Evolutionary conservation across 768 basidiomycete genomes (phyloP).

Genomic region (Trametes villosa): DNA sequence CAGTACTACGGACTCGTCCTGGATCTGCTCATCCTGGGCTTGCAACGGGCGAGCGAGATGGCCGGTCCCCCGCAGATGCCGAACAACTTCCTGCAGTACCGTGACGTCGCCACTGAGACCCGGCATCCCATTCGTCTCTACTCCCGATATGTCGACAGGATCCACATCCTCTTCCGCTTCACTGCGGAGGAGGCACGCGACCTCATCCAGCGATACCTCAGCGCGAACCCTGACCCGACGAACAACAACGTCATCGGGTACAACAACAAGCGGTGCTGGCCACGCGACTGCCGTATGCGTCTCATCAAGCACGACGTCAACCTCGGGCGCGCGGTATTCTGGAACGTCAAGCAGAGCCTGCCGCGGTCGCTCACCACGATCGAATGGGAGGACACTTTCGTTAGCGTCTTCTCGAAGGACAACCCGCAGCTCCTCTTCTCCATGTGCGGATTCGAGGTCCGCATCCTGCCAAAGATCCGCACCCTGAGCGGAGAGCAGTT

Average conservation of each 20-base stretch:
- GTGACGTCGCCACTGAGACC: slow-evolving; percentile 93
- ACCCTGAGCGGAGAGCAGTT: slow-evolving; percentile 97
- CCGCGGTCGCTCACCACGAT: slow-evolving; percentile 97
- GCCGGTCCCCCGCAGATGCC: slow-evolving; percentile 97
- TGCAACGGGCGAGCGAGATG: slow-evolving; percentile 99
- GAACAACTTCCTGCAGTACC: slow-evolving; percentile 97
- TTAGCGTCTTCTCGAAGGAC: slow-evolving; percentile 95
- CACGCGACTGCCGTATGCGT: slow-evolving; percentile 97
- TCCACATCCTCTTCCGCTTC: slow-evolving; percentile 98
- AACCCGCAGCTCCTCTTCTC: slow-evolving; percentile 98
- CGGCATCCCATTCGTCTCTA: slow-evolving; percentile 98
- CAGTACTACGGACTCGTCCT: slow-evolving; percentile 97
- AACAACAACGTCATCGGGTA: slow-evolving; percentile 99
- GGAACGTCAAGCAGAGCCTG: slow-evolving; percentile 98
- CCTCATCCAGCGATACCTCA: slow-evolving; percentile 96
- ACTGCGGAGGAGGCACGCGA: slow-evolving; percentile 96
- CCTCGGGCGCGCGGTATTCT: slow-evolving; percentile 96
- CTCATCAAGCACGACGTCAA: slow-evolving; percentile 99
- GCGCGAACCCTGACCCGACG: slow-evolving; percentile 96
- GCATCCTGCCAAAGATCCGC: slow-evolving; percentile 94
- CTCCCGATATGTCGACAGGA: slow-evolving; percentile 92
- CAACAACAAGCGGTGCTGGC: slow-evolving; percentile 99
- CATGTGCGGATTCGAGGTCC: slow-evolving; percentile 99
- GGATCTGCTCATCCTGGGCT: slow-evolving; percentile 92
- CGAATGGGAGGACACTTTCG: slow-evolving; percentile 98